Evolutionary conservation across 164 flowering plant genomes (phyloP), one percentile per base, ranked within the genome.

Genomic region (Macadamia integrifolia): DNA sequence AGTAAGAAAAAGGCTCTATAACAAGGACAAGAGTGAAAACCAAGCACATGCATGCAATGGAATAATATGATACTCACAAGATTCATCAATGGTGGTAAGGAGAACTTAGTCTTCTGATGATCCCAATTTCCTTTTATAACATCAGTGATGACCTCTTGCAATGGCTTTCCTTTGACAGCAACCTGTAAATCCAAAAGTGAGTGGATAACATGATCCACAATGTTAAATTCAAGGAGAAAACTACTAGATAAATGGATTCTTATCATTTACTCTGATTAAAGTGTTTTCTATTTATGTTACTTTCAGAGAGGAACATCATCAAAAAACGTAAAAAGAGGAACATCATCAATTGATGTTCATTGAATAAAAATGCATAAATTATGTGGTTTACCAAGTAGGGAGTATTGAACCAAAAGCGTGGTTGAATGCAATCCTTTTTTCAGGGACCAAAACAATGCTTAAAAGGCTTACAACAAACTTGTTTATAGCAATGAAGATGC

Each of bases 11-110:
- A 1, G 48, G 28, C 18, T 1, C 14, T 9, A 9, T 57, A 42
- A 66, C 60, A 66, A 57, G 35, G 17, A 58, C 6, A 46, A 35
- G 40, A 35, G 40, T 35, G 40, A 35, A 35, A 35, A 35, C 40
- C 40, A 35, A 35, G 40, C 50, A 46, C 50, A 46, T 11, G 50
- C 6, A 65, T 69, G 23, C 12, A 40, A 61, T 35, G 40, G 40
- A 58, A 62, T 61, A 11, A 50, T 30, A 46, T 49, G 58, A 65
- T 67, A 77, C 93, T 81, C 79, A 94, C 99, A 66, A 94, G 89
- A 57, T 81, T 86, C 99, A 94, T 92, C 69, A 88, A 71, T 48
- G 99, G 99, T 59, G 99, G 99, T 78, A 95, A 78, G 23, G 88
- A 83, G 72, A 92, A 95, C 64, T 80, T 74, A 12, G 87, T 82